A percentile compares a stretch with the other conserved stretches of the same genome.
Evolutionary conservation across 208 protist species (phyloP).

Genomic region (Leishmania amazonensis): DNA sequence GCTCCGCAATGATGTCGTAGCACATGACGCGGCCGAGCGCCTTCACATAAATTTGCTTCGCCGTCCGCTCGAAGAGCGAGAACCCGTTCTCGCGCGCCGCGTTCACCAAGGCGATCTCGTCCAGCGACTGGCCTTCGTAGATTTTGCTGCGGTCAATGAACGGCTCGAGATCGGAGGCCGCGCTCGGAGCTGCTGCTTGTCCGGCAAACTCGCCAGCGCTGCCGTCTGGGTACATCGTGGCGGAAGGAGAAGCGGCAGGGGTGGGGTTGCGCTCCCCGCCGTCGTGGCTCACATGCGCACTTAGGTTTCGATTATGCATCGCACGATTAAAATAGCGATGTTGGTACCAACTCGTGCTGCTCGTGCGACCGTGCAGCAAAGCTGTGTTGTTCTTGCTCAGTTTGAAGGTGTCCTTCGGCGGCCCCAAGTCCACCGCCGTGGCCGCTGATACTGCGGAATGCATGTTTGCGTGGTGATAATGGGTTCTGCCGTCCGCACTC

Average conservation of each 20-base stretch:
- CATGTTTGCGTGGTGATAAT: neutral
- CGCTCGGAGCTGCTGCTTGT: neutral
- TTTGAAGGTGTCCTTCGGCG: neutral
- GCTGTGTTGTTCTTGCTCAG: neutral
- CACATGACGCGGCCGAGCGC: slow-evolving; percentile 53
- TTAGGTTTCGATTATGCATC: slow-evolving; percentile 37
- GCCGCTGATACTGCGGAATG: neutral
- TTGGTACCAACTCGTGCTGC: slow-evolving; percentile 64
- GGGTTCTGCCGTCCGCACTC: neutral
- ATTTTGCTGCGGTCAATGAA: slow-evolving; percentile 65
- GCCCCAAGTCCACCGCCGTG: neutral
- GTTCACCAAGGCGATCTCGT: slow-evolving; percentile 92
- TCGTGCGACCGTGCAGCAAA: slow-evolving; percentile 56
- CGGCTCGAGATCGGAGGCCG: slow-evolving; percentile 19
- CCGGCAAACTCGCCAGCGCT: neutral
- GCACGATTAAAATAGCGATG: slow-evolving; percentile 42
- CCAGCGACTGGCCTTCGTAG: slow-evolving; percentile 91
- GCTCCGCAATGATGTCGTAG: slow-evolving; percentile 85
- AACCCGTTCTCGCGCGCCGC: slow-evolving; percentile 87
- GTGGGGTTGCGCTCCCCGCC: neutral
- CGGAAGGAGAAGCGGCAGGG: neutral
- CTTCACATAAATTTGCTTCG: slow-evolving; percentile 71
- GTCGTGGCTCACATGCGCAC: slow-evolving; percentile 13
- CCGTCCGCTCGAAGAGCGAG: slow-evolving; percentile 58
- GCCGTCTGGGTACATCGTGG: neutral